A percentile compares a stretch with the other conserved stretches of the same genome.
These are phyloP conservation scores for Discostella stelligeroides DNA, from an alignment of 108 stramenopile genomes.

Conservation along the genomic window DNA sequence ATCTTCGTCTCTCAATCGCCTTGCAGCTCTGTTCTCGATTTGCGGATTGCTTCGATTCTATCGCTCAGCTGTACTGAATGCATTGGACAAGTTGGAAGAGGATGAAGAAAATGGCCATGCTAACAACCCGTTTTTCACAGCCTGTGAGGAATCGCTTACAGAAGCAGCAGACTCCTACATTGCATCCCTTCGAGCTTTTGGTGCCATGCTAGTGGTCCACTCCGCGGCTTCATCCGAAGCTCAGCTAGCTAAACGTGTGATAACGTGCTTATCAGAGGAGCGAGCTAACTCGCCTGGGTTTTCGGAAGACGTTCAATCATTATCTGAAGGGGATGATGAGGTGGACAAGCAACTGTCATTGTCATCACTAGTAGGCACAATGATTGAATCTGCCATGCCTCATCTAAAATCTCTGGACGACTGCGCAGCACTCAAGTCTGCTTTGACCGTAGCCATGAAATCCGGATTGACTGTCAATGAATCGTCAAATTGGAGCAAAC, in stretches of 20 bases:
- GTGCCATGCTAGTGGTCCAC: slow-evolving; percentile 71
- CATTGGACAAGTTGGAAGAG: slow-evolving; percentile 50
- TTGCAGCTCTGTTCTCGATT: slow-evolving; percentile 75
- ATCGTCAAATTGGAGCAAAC: slow-evolving; percentile 48
- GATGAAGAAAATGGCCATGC: not conserved
- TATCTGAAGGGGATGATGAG: slow-evolving; percentile 25
- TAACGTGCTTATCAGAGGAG: slow-evolving; percentile 61
- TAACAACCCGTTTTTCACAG: slow-evolving; percentile 59
- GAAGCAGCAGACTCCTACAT: slow-evolving; percentile 75
- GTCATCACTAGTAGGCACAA: slow-evolving; percentile 61
- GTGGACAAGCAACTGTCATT: slow-evolving; percentile 57
- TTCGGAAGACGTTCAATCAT: slow-evolving; percentile 45
- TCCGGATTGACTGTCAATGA: slow-evolving; percentile 55
- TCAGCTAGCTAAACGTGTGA: slow-evolving; percentile 64
- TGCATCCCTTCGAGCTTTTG: slow-evolving; percentile 78
- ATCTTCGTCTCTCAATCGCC: slow-evolving; percentile 48
- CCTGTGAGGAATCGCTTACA: slow-evolving; percentile 64
- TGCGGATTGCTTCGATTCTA: slow-evolving; percentile 86
- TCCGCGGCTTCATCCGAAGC: slow-evolving; percentile 63
- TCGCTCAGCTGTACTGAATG: slow-evolving; percentile 63
- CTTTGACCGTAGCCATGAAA: slow-evolving; percentile 55
- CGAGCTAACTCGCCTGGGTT: slow-evolving; percentile 80
- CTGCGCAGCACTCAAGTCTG: slow-evolving; percentile 59
- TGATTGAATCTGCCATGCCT: slow-evolving; percentile 72
- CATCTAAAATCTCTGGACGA: slow-evolving; percentile 70